Conservation (phyloP, 1,139 yeast genomes). For the Maudiozyma humilis region DNA sequence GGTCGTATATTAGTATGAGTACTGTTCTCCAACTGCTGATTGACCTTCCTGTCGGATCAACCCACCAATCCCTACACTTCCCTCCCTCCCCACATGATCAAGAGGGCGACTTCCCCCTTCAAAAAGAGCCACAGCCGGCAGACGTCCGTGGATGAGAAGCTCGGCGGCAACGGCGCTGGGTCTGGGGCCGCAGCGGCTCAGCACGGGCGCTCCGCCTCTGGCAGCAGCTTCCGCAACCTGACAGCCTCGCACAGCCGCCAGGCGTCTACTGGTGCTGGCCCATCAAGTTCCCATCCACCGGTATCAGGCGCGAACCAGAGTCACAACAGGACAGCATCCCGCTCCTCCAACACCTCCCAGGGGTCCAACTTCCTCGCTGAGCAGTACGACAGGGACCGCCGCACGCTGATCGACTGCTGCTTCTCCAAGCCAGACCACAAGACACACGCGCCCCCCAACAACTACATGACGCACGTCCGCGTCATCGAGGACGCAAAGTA, state of each 20-base stretch:
- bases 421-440: constrained; percentile 36
- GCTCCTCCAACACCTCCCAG: constrained; percentile 25
- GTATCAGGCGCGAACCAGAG: constrained; percentile 14
- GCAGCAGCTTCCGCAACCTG: constrained; percentile 5
- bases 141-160: constrained; percentile 25
- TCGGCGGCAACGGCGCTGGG: constrained; percentile 7
- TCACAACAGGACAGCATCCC: constrained; percentile 24
- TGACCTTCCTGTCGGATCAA: background rate
- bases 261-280: constrained; percentile 9
- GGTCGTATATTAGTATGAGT: too few species aligned
- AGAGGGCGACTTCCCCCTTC: constrained; percentile 28
- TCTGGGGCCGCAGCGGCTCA: constrained; percentile 3
- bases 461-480: constrained; percentile 53
- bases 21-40: background rate
- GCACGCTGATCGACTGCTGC: constrained; percentile 37
- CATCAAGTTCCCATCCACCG: constrained; percentile 13
- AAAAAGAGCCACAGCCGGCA: constrained; percentile 30
- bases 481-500: constrained; percentile 45
- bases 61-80: background rate
- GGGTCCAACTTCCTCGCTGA: constrained; percentile 37
- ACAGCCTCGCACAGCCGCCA: background rate
- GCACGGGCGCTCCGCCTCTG: constrained; percentile 10
- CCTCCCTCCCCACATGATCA: constrained; percentile 5
- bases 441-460: constrained; percentile 37
- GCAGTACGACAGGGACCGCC: constrained; percentile 45